Percentiles rank a stretch among this genome's conserved stretches.
Evolutionary conservation across 805 yeast genomes (phyloP).

Genomic region (Yarrowia keelungensis): DNA sequence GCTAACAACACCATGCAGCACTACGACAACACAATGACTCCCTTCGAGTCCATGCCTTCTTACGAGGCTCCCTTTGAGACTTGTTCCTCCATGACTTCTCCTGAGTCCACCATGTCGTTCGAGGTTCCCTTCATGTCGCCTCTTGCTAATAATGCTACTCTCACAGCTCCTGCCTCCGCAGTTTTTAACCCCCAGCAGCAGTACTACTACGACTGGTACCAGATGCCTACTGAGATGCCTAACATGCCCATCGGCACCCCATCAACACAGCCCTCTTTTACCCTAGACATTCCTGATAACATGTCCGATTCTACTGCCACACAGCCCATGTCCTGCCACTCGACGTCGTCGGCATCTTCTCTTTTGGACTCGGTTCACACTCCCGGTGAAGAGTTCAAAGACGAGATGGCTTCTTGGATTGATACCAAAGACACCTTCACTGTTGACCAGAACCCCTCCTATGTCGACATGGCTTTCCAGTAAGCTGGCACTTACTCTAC

Average conservation of each 20-base stretch:
- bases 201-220: slow-evolving; percentile 36
- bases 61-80: slow-evolving; percentile 27
- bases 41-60: slow-evolving; percentile 18
- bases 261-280: slow-evolving; percentile 23
- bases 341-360: slow-evolving; percentile 29
- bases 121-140: slow-evolving; percentile 34
- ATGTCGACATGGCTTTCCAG: slow-evolving; percentile 25
- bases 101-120: slow-evolving; percentile 33
- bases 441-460: slow-evolving; percentile 26
- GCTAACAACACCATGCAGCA: background rate
- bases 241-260: slow-evolving; percentile 32
- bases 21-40: slow-evolving; percentile 15
- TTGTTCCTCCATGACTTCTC: slow-evolving; percentile 35
- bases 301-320: slow-evolving; percentile 32
- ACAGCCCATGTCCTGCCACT: slow-evolving; percentile 8
- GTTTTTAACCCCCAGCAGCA: slow-evolving; percentile 10
- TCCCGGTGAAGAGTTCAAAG: slow-evolving; percentile 33
- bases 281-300: slow-evolving; percentile 19
- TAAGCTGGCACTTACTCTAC: slow-evolving; percentile 25
- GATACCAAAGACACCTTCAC: slow-evolving; percentile 25
- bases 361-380: slow-evolving; percentile 36
- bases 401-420: slow-evolving; percentile 39
- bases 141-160: background rate
- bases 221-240: slow-evolving; percentile 2
- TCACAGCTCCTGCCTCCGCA: slow-evolving; percentile 4